Base-by-base conservation (phyloP, 139 green algal genomes). In the Bryopsis sp. region DNA sequence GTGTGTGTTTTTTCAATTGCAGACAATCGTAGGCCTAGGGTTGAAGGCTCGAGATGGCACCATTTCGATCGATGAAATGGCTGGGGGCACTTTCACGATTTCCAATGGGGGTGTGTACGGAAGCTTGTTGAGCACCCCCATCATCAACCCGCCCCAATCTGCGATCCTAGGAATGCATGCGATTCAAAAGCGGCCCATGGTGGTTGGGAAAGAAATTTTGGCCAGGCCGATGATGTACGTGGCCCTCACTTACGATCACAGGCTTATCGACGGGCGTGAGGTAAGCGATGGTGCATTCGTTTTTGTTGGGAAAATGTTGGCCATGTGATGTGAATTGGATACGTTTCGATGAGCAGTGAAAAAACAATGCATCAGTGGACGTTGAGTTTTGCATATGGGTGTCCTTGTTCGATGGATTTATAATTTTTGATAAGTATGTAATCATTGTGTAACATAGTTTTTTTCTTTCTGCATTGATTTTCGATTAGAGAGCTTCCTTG, bases 31-130 rank as follows among this genome's bases (percentile, higher is more conserved):
- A 28, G 67, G 71, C 1, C 74, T 99, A 62, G 94, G 94, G 33
- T 89, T 91, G 76, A 98, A 98, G 81, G 95, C 95, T 11, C 76
- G 88, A 2, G 92, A 97, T 39, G 93, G 95, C 47, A 94, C 84
- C 5, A 85, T 99, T 39, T 85, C 77, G 58, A 97, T 99, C 47
- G 95, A 99, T 48, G 95, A 99, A 39, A 99, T 99, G 95, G 88
- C 94, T 0, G 95, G 95, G 24, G 95, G 95, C 70, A 99, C 95
- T 39, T 99, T 99, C 83, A 99, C 95, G 64, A 99, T 99, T 83
- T 91, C 78, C 74, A 99, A 99, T 74, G 95, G 95, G 29, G 95
- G 95, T 66, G 95, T 99, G 35, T 99, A 96, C 74, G 95, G 95
- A 70, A 89, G 74, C 63, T 67, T 99, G 72, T 79, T 98, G 59